phyloP scores from a whole-genome alignment of 805 yeast species.

The Kazachstania viticola region DNA sequence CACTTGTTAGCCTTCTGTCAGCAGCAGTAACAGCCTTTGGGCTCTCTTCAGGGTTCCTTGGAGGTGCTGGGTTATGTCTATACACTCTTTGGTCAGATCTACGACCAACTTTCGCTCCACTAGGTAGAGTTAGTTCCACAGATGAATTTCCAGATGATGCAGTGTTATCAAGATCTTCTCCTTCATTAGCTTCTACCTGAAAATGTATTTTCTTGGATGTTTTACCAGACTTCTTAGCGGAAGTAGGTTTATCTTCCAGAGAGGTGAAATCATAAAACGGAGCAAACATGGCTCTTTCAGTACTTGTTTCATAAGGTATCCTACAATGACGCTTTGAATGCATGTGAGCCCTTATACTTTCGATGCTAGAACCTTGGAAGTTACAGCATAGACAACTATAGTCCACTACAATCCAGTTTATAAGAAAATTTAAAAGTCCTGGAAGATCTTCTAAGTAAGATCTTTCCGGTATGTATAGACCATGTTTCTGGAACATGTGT shows the following conservation, averaged over 20 bases:
- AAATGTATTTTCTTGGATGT: conserved; percentile 26
- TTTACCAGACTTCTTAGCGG: conserved; percentile 7
- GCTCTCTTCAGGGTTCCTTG: conserved; percentile 37
- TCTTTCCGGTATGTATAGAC: conserved; percentile 79
- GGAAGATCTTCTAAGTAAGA: conserved; percentile 52
- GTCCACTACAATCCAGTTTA: conserved; percentile 74
- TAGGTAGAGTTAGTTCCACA: conserved; percentile 58
- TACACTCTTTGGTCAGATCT: conserved; percentile 61
- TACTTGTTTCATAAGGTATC: conserved; percentile 75
- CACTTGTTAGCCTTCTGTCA: conserved; percentile 49
- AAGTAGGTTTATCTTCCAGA: conserved; percentile 31
- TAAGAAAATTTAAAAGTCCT: conserved; percentile 67
- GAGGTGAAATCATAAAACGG: conserved; percentile 78
- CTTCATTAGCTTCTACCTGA: conserved; percentile 21
- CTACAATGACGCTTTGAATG: conserved; percentile 73
- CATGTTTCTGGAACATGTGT: conserved; percentile 75
- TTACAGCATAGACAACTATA: conserved; percentile 73
- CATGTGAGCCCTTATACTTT: conserved; percentile 86
- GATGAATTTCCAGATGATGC: conserved; percentile 43
- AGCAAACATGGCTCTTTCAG: conserved; percentile 64
- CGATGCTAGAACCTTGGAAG: conserved; percentile 74
- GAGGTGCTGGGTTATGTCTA: conserved; percentile 48
- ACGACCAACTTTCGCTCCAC: conserved; percentile 74
- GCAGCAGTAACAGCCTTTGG: conserved; percentile 66
- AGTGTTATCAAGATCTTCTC: conserved; percentile 24